phyloP scores from a whole-genome alignment of 148 eudicot species.

The Amaranthus hypochondriacus region DNA sequence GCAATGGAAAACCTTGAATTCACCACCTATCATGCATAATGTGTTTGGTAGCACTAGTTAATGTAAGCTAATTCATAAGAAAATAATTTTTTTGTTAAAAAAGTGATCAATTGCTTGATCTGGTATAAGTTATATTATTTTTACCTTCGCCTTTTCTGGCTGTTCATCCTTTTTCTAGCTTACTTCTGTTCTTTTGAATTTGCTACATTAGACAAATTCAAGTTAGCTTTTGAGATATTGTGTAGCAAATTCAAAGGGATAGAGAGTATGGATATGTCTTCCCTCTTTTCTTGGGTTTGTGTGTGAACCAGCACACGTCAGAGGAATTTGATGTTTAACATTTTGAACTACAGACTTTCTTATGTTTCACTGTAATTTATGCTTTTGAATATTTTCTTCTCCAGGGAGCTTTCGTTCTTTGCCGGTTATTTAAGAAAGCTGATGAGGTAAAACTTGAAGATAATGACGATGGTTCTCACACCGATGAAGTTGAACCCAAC shows the following conservation, averaged over 20 bases:
- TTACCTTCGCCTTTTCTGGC: neutral
- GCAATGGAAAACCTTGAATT: neutral
- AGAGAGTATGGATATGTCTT: neutral
- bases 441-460: slow-evolving; percentile 56
- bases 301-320: neutral
- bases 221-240: too few species aligned
- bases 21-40: neutral
- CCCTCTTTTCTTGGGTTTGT: neutral
- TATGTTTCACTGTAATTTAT: neutral
- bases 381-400: slow-evolving; percentile 6
- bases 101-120: neutral
- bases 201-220: too few species aligned
- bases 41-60: neutral
- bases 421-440: slow-evolving; percentile 76
- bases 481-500: slow-evolving; percentile 46
- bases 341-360: neutral
- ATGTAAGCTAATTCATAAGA: neutral
- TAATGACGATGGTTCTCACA: slow-evolving; percentile 42
- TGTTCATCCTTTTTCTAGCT: too few species aligned
- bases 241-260: too few species aligned
- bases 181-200: too few species aligned
- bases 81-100: neutral
- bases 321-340: neutral
- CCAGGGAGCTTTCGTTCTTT: slow-evolving; percentile 75
- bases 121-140: neutral